Evolutionary conservation across 352 stramenopile species (phyloP).

Genomic region (Thalassiosira ordinaria): DNA sequence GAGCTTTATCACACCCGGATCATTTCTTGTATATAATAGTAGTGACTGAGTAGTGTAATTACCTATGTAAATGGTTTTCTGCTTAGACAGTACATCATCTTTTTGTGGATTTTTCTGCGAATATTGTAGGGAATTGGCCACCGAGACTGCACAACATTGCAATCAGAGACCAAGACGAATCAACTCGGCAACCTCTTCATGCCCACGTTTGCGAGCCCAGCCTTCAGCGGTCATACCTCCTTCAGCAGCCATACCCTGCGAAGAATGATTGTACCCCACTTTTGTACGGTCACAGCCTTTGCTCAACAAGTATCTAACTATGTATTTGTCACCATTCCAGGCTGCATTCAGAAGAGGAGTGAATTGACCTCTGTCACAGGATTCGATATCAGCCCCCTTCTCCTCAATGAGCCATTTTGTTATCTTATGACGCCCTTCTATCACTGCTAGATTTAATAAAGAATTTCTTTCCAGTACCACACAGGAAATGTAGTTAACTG

Average conservation of each 20-base stretch:
- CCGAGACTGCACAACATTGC: too few relatives aligned
- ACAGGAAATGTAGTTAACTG: slow-evolving; percentile 74
- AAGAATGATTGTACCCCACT: slow-evolving; percentile 71
- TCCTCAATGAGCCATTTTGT: slow-evolving; percentile 75
- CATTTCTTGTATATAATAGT: slow-evolving; percentile 79
- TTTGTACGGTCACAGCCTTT: slow-evolving; percentile 65
- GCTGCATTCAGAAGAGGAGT: slow-evolving; percentile 82
- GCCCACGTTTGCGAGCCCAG: slow-evolving; percentile 70
- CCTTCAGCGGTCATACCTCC: slow-evolving; percentile 71
- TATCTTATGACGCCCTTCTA: slow-evolving; percentile 72
- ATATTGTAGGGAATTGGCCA: too few relatives aligned
- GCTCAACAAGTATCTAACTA: slow-evolving; percentile 72
- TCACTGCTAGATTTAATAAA: slow-evolving; percentile 79
- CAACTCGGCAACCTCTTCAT: slow-evolving; percentile 75
- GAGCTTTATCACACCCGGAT: slow-evolving; percentile 72
- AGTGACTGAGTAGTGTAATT: too few relatives aligned
- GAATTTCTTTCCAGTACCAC: slow-evolving; percentile 81
- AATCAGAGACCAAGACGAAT: slow-evolving; percentile 72
- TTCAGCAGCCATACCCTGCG: slow-evolving; percentile 58
- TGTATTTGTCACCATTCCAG: slow-evolving; percentile 73
- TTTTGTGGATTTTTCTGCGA: too few relatives aligned
- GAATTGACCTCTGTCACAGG: slow-evolving; percentile 72
- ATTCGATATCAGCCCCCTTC: slow-evolving; percentile 79
- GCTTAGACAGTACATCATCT: too few relatives aligned
- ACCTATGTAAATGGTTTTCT: slow-evolving; percentile 2